Evolutionary conservation across 208 protist genomes (phyloP).

Genomic region (Trypanosomatidae sp.): DNA sequence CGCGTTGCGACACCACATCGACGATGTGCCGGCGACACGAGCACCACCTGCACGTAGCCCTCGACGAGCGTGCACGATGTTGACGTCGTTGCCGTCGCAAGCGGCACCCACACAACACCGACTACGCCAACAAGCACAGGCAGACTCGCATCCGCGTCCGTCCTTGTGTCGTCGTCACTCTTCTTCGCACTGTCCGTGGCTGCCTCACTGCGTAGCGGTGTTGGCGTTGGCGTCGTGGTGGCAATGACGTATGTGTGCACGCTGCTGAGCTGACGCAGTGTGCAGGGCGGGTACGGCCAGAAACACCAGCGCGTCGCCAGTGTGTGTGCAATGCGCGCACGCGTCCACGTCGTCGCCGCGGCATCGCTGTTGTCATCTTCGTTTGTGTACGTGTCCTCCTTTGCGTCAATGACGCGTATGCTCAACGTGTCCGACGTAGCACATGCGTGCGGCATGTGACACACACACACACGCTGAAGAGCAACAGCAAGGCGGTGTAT

Average conservation of each 20-base stretch:
- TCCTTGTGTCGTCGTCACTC: not conserved
- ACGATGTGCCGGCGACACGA: slow-evolving; percentile 10
- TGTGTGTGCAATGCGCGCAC: too few relatives aligned
- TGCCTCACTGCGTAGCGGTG: not conserved
- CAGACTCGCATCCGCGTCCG: not conserved
- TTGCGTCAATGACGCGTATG: too few relatives aligned
- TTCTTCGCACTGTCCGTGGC: not conserved
- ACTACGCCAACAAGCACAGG: slow-evolving; percentile 17
- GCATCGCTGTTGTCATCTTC: too few relatives aligned
- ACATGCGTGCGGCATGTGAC: too few relatives aligned
- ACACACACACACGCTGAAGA: too few relatives aligned
- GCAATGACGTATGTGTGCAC: slow-evolving; percentile 35
- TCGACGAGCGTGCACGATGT: slow-evolving; percentile 11
- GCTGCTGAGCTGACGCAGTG: slow-evolving; percentile 21
- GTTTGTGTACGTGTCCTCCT: too few relatives aligned
- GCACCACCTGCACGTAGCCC: slow-evolving; percentile 68
- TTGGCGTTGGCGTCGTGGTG: too few relatives aligned
- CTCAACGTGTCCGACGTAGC: too few relatives aligned
- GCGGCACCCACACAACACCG: slow-evolving; percentile 58
- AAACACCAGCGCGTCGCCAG: slow-evolving; percentile 9
- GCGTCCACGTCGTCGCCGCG: too few relatives aligned
- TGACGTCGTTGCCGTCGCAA: slow-evolving; percentile 6
- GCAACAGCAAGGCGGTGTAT: too few relatives aligned
- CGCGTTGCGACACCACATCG: not conserved
- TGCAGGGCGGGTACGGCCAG: slow-evolving; percentile 44